phyloP scores from a whole-genome alignment of 352 stramenopile genomes.

The Phytophthora pistaciae region DNA sequence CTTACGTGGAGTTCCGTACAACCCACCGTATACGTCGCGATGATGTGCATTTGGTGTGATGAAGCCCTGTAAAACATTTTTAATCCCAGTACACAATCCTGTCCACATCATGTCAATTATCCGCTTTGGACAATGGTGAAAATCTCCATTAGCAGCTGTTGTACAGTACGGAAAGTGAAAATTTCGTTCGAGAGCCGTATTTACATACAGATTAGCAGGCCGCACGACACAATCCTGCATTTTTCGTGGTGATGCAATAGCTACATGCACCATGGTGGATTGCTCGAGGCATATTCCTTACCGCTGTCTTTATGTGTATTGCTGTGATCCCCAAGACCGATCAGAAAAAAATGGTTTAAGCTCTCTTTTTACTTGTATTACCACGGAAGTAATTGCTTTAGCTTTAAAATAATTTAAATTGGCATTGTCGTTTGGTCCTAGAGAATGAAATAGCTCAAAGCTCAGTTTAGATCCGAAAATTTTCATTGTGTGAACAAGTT shows the following conservation, averaged over 20 bases:
- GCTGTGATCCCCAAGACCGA: background rate
- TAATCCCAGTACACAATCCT: background rate
- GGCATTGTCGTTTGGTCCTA: background rate
- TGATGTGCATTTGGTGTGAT: no score
- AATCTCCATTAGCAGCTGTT: conserved; percentile 24
- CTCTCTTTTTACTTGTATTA: no score
- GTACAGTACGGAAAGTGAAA: conserved; percentile 16
- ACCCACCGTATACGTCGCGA: no score
- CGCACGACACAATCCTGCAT: conserved; percentile 37
- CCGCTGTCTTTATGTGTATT: background rate
- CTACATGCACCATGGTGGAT: background rate
- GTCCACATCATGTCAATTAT: conserved; percentile 8
- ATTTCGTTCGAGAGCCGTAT: conserved; percentile 34
- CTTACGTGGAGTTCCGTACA: no score
- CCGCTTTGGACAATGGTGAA: conserved; percentile 12
- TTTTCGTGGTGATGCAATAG: conserved; percentile 11
- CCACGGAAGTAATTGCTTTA: no score
- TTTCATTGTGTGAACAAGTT: conserved; percentile 9
- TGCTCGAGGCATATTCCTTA: background rate
- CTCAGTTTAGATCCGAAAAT: conserved; percentile 9
- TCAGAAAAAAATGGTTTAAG: no score
- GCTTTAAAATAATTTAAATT: background rate
- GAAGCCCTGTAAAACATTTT: no score
- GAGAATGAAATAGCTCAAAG: conserved; percentile 4
- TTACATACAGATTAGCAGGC: conserved; percentile 35